A percentile compares a stretch with the other conserved stretches of the same genome.
phyloP scores from a whole-genome alignment of 768 basidiomycete genomes.

The Vararia minispora region DNA sequence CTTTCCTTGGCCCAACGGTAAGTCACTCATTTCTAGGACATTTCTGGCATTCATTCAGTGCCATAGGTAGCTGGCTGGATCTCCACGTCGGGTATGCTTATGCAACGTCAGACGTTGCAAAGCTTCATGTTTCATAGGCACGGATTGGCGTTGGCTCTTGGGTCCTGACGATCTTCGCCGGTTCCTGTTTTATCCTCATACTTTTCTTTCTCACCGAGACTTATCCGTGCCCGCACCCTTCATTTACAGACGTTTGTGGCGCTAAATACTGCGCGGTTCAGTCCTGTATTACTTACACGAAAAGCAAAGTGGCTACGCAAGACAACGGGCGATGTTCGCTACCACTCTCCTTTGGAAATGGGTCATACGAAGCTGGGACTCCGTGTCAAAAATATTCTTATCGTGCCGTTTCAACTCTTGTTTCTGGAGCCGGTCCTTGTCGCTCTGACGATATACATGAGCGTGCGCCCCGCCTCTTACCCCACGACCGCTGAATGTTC shows the following conservation, averaged over 20 bases:
- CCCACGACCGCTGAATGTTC: too few relatives aligned
- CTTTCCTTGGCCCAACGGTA: conserved; percentile 33
- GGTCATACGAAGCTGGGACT: conserved; percentile 27
- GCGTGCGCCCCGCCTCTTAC: conserved; percentile 25
- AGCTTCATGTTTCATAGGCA: too few relatives aligned
- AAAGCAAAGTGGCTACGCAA: conserved; percentile 37
- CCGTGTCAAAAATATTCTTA: conserved; percentile 34
- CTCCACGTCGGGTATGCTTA: too few relatives aligned
- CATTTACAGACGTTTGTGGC: neutral
- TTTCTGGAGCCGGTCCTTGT: conserved; percentile 59
- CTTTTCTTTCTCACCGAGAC: conserved; percentile 58
- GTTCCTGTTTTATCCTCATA: conserved; percentile 34
- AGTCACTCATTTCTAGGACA: too few relatives aligned
- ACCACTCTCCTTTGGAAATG: conserved; percentile 38
- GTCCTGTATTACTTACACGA: conserved; percentile 40
- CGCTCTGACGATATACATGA: conserved; percentile 50
- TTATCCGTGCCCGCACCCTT: conserved; percentile 36
- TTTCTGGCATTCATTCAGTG: too few relatives aligned
- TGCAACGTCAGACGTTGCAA: too few relatives aligned
- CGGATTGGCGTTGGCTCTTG: conserved; percentile 57
- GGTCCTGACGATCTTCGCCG: conserved; percentile 46
- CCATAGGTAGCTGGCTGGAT: conserved; percentile 27
- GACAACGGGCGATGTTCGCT: conserved; percentile 36
- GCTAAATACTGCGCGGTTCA: too few relatives aligned
- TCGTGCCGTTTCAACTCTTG: conserved; percentile 53